Conservation (phyloP, 2,329 filamentous ascomycete genomes). For the Aspergillus bombycis region DNA sequence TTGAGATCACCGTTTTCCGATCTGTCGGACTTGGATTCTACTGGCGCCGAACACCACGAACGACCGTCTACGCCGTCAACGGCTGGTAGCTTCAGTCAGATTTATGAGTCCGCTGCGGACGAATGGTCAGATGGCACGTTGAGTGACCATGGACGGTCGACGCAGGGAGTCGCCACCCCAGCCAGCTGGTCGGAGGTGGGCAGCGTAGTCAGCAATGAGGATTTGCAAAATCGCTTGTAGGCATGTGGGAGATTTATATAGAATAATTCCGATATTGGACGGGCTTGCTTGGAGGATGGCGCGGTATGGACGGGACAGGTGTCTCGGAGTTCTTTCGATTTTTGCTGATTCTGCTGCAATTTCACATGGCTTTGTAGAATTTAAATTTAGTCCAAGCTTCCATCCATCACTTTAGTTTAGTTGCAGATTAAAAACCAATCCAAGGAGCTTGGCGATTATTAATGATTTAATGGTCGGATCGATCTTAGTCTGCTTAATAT, state of each 20-base stretch:
- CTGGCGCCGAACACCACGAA: slow-evolving; percentile 21
- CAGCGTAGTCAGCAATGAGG: slow-evolving; percentile 47
- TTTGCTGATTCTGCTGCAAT: neutral
- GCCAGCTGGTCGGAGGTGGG: slow-evolving; percentile 50
- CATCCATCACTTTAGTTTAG: neutral
- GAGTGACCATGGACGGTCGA: slow-evolving; percentile 40
- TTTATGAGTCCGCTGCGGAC: slow-evolving; percentile 36
- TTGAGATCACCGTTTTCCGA: slow-evolving; percentile 27
- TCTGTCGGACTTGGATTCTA: slow-evolving; percentile 18
- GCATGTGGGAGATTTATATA: slow-evolving; percentile 2
- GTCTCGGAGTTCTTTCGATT: slow-evolving; percentile 3
- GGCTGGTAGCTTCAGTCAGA: slow-evolving; percentile 41
- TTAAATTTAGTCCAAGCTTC: neutral
- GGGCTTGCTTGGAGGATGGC: slow-evolving; percentile 1
- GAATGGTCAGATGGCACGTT: slow-evolving; percentile 41
- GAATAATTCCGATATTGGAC: neutral
- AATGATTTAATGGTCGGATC: neutral
- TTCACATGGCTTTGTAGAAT: slow-evolving; percentile 5
- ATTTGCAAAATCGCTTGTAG: slow-evolving; percentile 32
- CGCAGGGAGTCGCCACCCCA: slow-evolving; percentile 40
- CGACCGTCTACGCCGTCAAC: slow-evolving; percentile 42
- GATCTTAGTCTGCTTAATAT: neutral
- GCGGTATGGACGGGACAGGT: neutral
- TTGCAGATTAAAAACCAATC: neutral
- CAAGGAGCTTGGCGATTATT: slow-evolving; percentile 1